Evolutionary conservation across 2,329 filamentous ascomycete genomes (phyloP).

Genomic region (Fusarium euwallaceae): DNA sequence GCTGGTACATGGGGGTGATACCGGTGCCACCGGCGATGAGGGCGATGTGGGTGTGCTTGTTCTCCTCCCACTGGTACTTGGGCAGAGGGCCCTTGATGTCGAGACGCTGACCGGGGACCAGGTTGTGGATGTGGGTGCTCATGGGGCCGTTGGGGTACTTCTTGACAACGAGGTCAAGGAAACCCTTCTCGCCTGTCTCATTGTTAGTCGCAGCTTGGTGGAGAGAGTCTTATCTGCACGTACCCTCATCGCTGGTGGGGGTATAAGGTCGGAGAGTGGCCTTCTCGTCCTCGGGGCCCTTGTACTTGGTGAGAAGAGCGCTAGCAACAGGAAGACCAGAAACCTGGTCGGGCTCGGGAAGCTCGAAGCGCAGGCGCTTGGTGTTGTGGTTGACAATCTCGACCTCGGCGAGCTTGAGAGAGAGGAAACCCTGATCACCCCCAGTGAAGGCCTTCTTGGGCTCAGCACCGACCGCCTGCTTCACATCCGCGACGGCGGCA

Average conservation of each 20-base stretch:
- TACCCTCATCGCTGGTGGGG: constrained; percentile 87
- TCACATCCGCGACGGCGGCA: constrained; percentile 66
- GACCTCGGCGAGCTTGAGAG: constrained; percentile 81
- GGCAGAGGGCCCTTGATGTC: constrained; percentile 96
- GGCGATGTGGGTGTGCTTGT: constrained; percentile 93
- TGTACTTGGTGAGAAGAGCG: constrained; percentile 92
- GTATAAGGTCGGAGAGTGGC: constrained; percentile 93
- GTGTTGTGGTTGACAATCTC: constrained; percentile 93
- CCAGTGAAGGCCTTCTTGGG: constrained; percentile 74
- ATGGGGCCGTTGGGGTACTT: constrained; percentile 91
- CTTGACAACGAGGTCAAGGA: constrained; percentile 92
- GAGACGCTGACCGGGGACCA: constrained; percentile 85
- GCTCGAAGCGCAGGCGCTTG: constrained; percentile 89
- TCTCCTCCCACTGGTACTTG: constrained; percentile 90
- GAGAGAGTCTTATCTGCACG: constrained; percentile 38
- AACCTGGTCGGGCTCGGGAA: constrained; percentile 86
- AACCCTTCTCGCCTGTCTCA: constrained; percentile 77
- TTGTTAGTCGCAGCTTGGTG: constrained; percentile 19
- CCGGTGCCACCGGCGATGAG: constrained; percentile 95
- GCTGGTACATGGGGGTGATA: constrained; percentile 98
- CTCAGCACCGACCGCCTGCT: constrained; percentile 64
- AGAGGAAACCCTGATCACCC: constrained; percentile 90
- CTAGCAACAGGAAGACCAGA: constrained; percentile 87
- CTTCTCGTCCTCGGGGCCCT: constrained; percentile 86
- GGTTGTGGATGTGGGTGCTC: constrained; percentile 87